Conservation (phyloP, 202 grass and related monocot genomes). For the Hordeum pubiflorum region DNA sequence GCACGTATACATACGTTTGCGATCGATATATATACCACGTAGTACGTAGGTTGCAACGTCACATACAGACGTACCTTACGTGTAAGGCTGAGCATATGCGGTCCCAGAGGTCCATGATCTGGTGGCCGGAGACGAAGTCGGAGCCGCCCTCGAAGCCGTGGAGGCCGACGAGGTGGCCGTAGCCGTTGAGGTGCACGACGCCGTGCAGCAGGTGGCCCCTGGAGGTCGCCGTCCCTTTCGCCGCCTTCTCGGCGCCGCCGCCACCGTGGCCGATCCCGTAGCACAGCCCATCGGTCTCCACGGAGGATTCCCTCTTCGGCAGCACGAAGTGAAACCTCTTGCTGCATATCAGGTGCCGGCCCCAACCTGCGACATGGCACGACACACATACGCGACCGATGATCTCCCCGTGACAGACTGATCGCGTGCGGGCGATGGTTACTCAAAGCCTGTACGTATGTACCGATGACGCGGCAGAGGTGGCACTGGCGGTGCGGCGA, state of each 20-base stretch:
- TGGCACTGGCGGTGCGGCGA: slow-evolving; percentile 45
- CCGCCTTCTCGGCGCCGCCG: slow-evolving; percentile 12
- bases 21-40: too few relatives aligned
- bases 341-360: slow-evolving; percentile 70
- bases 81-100: slow-evolving; percentile 58
- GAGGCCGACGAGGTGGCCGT: slow-evolving; percentile 69
- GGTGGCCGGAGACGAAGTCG: slow-evolving; percentile 73
- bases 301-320: slow-evolving; percentile 42
- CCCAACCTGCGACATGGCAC: slow-evolving; percentile 53
- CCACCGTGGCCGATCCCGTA: slow-evolving; percentile 26
- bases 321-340: slow-evolving; percentile 91
- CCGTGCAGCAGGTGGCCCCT: slow-evolving; percentile 64
- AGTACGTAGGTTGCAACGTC: background rate
- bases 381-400: background rate
- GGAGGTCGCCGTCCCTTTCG: slow-evolving; percentile 24
- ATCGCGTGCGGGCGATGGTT: background rate
- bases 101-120: slow-evolving; percentile 86
- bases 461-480: slow-evolving; percentile 56
- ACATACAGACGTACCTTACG: slow-evolving; percentile 40
- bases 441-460: background rate
- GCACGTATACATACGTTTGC: background rate
- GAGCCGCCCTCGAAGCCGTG: slow-evolving; percentile 73
- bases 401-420: background rate
- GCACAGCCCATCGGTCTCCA: slow-evolving; percentile 40
- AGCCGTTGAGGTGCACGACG: slow-evolving; percentile 81